phyloP scores from a whole-genome alignment of 1,139 yeast species.

The Wickerhamiella pararugosa region DNA sequence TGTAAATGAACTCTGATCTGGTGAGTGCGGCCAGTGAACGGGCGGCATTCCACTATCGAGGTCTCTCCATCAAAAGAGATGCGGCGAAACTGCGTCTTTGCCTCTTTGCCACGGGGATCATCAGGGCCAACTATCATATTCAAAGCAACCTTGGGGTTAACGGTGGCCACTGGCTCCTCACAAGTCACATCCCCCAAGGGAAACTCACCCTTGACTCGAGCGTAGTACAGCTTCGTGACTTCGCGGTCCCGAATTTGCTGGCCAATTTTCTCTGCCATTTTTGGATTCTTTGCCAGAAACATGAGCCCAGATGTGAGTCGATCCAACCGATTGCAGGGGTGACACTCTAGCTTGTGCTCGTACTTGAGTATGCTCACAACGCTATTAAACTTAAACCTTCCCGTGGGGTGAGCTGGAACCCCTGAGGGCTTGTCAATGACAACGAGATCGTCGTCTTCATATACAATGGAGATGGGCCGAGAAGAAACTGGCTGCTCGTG shows the following conservation, averaged over 20 bases:
- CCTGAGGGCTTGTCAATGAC: conserved; percentile 94
- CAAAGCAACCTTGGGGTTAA: conserved; percentile 66
- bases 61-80: conserved; percentile 46
- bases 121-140: conserved; percentile 46
- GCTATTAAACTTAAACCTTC: conserved; percentile 75
- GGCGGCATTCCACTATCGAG: conserved; percentile 69
- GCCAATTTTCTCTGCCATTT: conserved; percentile 66
- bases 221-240: conserved; percentile 71
- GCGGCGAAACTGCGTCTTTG: conserved; percentile 36
- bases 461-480: conserved; percentile 52
- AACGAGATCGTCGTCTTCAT: conserved; percentile 62
- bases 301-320: conserved; percentile 86
- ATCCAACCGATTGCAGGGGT: conserved; percentile 75
- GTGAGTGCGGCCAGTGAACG: conserved; percentile 86
- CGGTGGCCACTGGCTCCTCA: conserved; percentile 54
- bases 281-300: conserved; percentile 76
- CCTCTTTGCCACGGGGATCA: conserved; percentile 41
- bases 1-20: conserved; percentile 90
- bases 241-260: conserved; percentile 60
- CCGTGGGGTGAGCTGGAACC: conserved; percentile 94
- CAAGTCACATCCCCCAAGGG: conserved; percentile 40
- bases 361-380: conserved; percentile 28
- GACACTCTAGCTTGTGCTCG: conserved; percentile 15
- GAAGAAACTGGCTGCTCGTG: conserved; percentile 87
- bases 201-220: conserved; percentile 76